Evolutionary conservation across 495 filamentous ascomycete species (phyloP).

Genomic region (Ascodesmis nigricans): DNA sequence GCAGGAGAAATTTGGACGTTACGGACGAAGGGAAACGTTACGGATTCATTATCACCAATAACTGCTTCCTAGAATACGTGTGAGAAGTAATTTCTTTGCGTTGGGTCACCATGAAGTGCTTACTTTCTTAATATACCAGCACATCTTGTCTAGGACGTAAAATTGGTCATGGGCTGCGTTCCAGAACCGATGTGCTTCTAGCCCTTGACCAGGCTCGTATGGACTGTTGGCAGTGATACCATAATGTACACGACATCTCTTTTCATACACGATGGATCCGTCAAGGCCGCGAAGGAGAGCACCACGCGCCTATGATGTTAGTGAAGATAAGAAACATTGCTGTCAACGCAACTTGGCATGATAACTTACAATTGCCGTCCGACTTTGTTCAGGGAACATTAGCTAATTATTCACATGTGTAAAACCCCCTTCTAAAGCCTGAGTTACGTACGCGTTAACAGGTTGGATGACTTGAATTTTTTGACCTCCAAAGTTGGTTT

Average conservation of each 20-base stretch:
- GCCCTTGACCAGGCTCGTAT: neutral
- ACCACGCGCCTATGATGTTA: slow-evolving; percentile 9
- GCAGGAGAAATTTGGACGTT: neutral
- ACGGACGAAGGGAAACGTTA: neutral
- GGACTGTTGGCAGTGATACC: slow-evolving; percentile 1
- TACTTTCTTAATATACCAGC: slow-evolving; percentile 4
- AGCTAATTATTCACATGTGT: neutral
- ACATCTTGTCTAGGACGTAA: neutral
- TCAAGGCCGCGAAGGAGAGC: slow-evolving; percentile 15
- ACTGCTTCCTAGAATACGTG: neutral
- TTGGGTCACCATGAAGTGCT: neutral
- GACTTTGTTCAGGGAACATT: slow-evolving; percentile 15
- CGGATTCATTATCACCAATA: neutral
- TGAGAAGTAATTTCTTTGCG: neutral
- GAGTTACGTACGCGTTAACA: slow-evolving; percentile 31
- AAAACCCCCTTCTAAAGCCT: no score
- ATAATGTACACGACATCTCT: slow-evolving; percentile 13
- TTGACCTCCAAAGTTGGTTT: slow-evolving; percentile 19
- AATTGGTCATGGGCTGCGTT: neutral
- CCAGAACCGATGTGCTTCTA: neutral
- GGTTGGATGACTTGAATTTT: slow-evolving; percentile 37
- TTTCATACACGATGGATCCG: slow-evolving; percentile 13
- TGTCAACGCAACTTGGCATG: neutral
- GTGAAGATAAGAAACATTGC: slow-evolving; percentile 11
- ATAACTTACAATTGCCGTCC: slow-evolving; percentile 13